Evolutionary conservation across 345 rosid species (phyloP), one percentile per base, ranked within the genome.

Genomic region (Linum trigynum): DNA sequence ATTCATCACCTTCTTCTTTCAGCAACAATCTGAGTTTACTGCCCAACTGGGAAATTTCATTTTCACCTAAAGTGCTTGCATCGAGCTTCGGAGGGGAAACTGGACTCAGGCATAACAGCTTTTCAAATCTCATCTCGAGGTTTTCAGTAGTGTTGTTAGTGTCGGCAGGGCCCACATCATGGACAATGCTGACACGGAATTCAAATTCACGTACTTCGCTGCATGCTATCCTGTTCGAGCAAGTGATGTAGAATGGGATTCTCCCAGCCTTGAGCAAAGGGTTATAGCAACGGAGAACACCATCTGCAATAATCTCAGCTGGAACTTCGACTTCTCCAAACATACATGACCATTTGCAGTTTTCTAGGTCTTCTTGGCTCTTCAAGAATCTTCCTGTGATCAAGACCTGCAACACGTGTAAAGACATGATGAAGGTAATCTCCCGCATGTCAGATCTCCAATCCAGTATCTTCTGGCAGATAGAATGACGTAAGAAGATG

Each of bases 301-400:
- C 96, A 82, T 81, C 86, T 57, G 90, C 89, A 65, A 90, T 67
- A 62, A 86, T 77, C 65, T 90, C 88, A 41, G 97, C 97, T 11
- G 85, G 92, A 81, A 90, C 97, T 83, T 94, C 99, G 68, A 88
- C 83, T 80, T 94, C 96, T 17, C 97, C 99, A 81, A 94, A 90
- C 96, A 94, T 90, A 80, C 97, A 88, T 50, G 95, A 94, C 97
- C 95, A 90, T 60, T 81, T 75, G 64, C 72, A 76, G 7, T 63
- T 77, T 76, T 79, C 76, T 56, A 74, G 78, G 71, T 79, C 95
- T 73, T 88, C 79, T 65, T 55, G 71, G 63, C 70, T 65, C 75
- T 77, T 86, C 72, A 89, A 79, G 84, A 91, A 91, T 71, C 76
- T 84, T 75, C 98, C 92, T 32, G 81, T 78, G 69, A 94, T 71